Base-by-base conservation (phyloP, 495 filamentous ascomycete genomes). In the Lichina pygmaea region DNA sequence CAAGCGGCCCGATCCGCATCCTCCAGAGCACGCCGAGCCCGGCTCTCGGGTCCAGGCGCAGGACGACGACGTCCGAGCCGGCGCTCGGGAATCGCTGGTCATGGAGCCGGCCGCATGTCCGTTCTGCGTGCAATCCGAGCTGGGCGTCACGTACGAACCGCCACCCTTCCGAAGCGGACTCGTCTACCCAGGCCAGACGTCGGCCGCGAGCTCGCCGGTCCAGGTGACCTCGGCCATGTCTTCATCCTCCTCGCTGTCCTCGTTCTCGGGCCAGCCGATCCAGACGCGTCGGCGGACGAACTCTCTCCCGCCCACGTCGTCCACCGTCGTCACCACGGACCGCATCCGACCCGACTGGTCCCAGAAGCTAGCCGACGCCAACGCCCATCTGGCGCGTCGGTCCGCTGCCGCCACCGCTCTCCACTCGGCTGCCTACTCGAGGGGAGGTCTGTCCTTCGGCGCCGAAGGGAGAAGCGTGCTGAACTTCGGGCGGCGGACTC, bases 81-180 rank as follows among this genome's bases (percentile, higher is more conserved):
- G 56, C 24, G 39, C 61, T 12, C 61, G 61, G 33, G 60, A 61
- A 55, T 50, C 61, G 53, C 65, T 97, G 15, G 73, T 94, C 2
- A 93, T 83, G 10, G 89, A 94, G 49, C 77, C 86, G 8, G 80
- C 89, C n/a, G 72, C 75, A 24, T 97, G 89, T 57, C 89, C 89
- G 0, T 97, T 94, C 62, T 97, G 89, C 58, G 81, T 85, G 3
- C 81, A 89, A 54, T 75, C 84, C 0, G 85, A 97, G 48, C 93
- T 97, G 57, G 89, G 89, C 43, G 76, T 95, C 6, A 92, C 82
- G 0, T 97, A 93, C 54, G 73, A 84, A 13, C 68, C 83, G 9
- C 86, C 89, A 6, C 71, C 81, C 12, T 97, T 93, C 63, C 77
- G 85, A 30, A 68, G 84, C 44, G 89, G 89, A 1, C 56, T 95